Evolutionary conservation across 768 basidiomycete species (phyloP), one percentile per base, ranked within the genome.

Genomic region (Pleurotus citrinopileatus): DNA sequence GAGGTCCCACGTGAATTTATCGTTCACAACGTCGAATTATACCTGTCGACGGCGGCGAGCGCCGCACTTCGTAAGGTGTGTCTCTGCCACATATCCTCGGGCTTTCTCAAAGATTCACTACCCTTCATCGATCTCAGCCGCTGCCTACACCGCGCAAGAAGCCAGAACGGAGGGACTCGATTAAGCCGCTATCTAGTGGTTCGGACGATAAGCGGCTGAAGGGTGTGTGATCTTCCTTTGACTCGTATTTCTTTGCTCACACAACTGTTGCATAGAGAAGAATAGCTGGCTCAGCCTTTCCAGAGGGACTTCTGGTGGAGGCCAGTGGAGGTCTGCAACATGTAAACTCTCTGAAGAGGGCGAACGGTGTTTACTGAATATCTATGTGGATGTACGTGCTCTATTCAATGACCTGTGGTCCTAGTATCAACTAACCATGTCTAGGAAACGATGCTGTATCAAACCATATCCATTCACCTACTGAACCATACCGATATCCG

Each of bases 401-500:
- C 32, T 47, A 38, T 32, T 26, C 20, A 20, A 40, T 40, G 5
- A 10, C 40, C 40, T 20, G n/a, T 7, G 40, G 9, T 26, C 23
- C 9, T 22, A 43, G 8, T 29, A 46, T 50, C 4, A 28, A 47
- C n/a, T 22, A 4, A 20, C 22, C 5, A 26, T 9, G 29, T 59
- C 25, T 67, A 92, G 87, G 86, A 88, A 69, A 80, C 81, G 22
- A 83, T 83, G 28, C 68, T 91, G 34, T 89, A 84, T 63, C 86
- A 89, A 63, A 87, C 87, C 7, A 73, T 91, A 52, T 82, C 83
- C 63, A 73, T 90, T 53, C 86, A 92, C 63, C 72, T 85, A 42
- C 74, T 92, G 44, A 77, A 83, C 57, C 86, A 91, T 61, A 89
- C 89, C 26, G 91, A 94, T 64, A 85, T 95, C 56, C 83, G 89